These are phyloP conservation scores for Talaromyces sp. DNA, from an alignment of 2,329 filamentous ascomycete species.

Conservation along the genomic window DNA sequence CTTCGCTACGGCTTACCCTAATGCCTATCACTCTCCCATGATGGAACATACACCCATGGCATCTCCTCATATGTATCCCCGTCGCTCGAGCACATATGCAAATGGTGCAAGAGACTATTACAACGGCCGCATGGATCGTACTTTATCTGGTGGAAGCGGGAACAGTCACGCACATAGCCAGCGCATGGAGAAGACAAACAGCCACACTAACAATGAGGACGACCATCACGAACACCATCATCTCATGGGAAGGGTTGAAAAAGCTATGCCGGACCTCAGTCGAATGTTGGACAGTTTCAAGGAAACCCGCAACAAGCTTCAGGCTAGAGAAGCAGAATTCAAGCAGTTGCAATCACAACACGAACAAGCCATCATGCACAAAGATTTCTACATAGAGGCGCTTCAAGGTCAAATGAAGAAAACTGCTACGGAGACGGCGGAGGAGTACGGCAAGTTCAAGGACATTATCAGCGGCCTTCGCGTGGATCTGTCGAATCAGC, in stretches of 20 bases:
- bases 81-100: slow-evolving; percentile 10
- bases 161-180: slow-evolving; percentile 13
- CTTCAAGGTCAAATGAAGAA: slow-evolving; percentile 51
- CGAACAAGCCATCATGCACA: slow-evolving; percentile 50
- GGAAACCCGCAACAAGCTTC: slow-evolving; percentile 50
- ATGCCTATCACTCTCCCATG: slow-evolving; percentile 35
- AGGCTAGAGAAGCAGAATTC: slow-evolving; percentile 48
- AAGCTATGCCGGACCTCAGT: slow-evolving; percentile 47
- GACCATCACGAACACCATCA: slow-evolving; percentile 33
- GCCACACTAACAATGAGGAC: slow-evolving; percentile 9
- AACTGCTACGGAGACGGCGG: slow-evolving; percentile 49
- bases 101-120: slow-evolving; percentile 31
- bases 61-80: slow-evolving; percentile 32
- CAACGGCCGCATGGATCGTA: slow-evolving; percentile 27
- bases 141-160: slow-evolving; percentile 16
- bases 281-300: slow-evolving; percentile 47
- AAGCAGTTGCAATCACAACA: slow-evolving; percentile 50
- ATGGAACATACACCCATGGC: slow-evolving; percentile 34
- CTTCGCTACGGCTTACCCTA: slow-evolving; percentile 31
- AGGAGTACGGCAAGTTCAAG: slow-evolving; percentile 45
- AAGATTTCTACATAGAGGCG: slow-evolving; percentile 53
- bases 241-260: slow-evolving; percentile 45
- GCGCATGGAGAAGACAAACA: slow-evolving; percentile 13
- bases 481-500: slow-evolving; percentile 50
- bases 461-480: slow-evolving; percentile 48